Evolutionary conservation across 805 yeast genomes (phyloP).

Genomic region (Yamadazyma akitaensis): DNA sequence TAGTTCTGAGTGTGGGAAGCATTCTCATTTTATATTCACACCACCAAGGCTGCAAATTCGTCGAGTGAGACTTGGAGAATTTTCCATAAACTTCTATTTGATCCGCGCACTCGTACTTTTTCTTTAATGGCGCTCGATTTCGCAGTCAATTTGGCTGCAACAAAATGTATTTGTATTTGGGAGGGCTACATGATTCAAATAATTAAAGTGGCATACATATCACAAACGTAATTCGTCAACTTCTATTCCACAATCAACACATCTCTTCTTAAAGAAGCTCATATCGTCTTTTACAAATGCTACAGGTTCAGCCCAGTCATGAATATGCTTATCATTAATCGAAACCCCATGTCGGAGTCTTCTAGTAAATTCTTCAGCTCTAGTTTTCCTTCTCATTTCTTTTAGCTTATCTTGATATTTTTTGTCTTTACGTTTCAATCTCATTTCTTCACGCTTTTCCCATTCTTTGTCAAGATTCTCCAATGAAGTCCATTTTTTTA

Average conservation of each 20-base stretch:
- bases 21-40: conserved; percentile 5
- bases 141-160: conserved; percentile 4
- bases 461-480: conserved; percentile 91
- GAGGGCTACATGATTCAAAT: not conserved
- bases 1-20: conserved; percentile 1
- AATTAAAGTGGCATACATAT: not conserved
- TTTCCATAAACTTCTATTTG: conserved; percentile 17
- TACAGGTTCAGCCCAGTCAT: conserved; percentile 60
- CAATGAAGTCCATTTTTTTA: conserved; percentile 90
- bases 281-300: conserved; percentile 19
- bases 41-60: conserved; percentile 10
- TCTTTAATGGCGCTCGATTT: not conserved
- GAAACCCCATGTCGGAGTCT: conserved; percentile 55
- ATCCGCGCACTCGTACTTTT: conserved; percentile 2
- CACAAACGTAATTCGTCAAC: conserved; percentile 66
- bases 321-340: conserved; percentile 62
- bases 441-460: conserved; percentile 73
- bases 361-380: conserved; percentile 88
- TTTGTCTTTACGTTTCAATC: conserved; percentile 70
- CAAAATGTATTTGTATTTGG: not conserved
- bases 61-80: conserved; percentile 12
- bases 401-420: conserved; percentile 72
- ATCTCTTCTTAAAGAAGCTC: conserved; percentile 51
- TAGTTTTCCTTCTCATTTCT: conserved; percentile 86
- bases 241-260: conserved; percentile 80